phyloP scores from a whole-genome alignment of 306 rosid genomes.

The Echinosophora koreensis region DNA sequence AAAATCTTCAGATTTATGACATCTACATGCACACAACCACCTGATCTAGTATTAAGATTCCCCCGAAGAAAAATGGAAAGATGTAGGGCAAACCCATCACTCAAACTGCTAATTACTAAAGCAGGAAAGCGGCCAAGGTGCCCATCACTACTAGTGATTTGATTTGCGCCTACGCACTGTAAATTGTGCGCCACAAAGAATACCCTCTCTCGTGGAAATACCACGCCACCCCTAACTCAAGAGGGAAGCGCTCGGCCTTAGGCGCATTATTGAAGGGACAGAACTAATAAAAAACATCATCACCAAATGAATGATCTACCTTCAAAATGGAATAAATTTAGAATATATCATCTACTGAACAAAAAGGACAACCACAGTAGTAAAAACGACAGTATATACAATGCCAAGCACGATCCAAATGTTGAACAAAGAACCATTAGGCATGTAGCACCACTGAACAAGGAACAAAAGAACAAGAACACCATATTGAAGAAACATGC shows the following conservation, averaged over 20 bases:
- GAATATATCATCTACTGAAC: too few species aligned
- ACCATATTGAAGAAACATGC: too few species aligned
- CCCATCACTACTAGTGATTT: constrained; percentile 27
- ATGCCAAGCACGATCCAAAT: too few species aligned
- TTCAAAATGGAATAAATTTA: too few species aligned
- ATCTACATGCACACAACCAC: neutral
- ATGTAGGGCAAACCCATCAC: constrained; percentile 45
- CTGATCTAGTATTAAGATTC: neutral
- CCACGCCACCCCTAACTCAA: constrained; percentile 58
- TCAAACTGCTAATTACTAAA: constrained; percentile 40
- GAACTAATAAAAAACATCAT: too few species aligned
- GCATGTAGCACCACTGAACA: too few species aligned
- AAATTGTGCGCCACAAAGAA: constrained; percentile 50
- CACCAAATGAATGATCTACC: too few species aligned
- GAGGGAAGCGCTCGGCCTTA: constrained; percentile 61
- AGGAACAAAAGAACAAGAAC: too few species aligned
- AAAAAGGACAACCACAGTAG: too few species aligned
- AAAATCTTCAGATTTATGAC: too few species aligned
- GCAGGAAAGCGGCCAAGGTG: constrained; percentile 49
- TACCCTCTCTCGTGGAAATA: constrained; percentile 54
- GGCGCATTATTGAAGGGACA: constrained; percentile 28
- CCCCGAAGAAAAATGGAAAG: neutral
- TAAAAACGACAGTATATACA: too few species aligned
- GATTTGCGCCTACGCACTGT: constrained; percentile 50
- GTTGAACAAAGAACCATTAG: too few species aligned